These are phyloP conservation scores for Pholiota microspora DNA, from an alignment of 768 basidiomycete genomes.

Conservation along the genomic window DNA sequence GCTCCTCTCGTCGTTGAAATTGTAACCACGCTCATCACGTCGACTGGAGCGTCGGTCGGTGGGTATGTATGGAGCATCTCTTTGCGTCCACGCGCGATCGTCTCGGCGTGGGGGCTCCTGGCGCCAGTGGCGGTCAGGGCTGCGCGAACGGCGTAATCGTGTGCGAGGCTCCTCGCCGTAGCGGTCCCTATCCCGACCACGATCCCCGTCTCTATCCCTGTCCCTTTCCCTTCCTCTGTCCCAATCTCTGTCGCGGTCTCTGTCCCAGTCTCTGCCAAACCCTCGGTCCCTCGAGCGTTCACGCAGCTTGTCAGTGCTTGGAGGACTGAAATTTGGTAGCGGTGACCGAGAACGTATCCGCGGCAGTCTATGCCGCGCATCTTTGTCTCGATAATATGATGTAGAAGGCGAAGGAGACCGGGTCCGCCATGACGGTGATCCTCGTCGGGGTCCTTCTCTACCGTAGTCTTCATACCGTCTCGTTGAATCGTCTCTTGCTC, in stretches of 20 bases:
- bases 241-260: constrained; percentile 30
- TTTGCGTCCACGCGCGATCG: constrained; percentile 33
- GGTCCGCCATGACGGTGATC: constrained; percentile 32
- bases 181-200: constrained; percentile 17
- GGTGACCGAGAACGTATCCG: constrained; percentile 24
- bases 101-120: constrained; percentile 25
- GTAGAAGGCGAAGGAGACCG: constrained; percentile 35
- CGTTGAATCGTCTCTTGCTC: constrained; percentile 8
- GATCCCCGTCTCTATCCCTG: constrained; percentile 19
- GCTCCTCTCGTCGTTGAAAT: constrained; percentile 17
- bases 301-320: constrained; percentile 30
- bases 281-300: constrained; percentile 32
- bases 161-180: constrained; percentile 25
- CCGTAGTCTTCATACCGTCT: constrained; percentile 21
- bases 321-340: constrained; percentile 37
- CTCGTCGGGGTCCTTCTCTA: constrained; percentile 25
- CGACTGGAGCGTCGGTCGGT: constrained; percentile 10
- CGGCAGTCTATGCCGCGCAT: constrained; percentile 36
- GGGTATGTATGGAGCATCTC: constrained; percentile 22
- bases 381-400: constrained; percentile 25
- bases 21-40: constrained; percentile 21
- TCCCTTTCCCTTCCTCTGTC: constrained; percentile 27
- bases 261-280: constrained; percentile 28
- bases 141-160: constrained; percentile 15
- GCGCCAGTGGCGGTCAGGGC: constrained; percentile 22